Percentiles rank a stretch among this genome's conserved stretches.
These are phyloP conservation scores for Luffa acutangula DNA, from an alignment of 306 rosid species.

Conservation along the genomic window DNA sequence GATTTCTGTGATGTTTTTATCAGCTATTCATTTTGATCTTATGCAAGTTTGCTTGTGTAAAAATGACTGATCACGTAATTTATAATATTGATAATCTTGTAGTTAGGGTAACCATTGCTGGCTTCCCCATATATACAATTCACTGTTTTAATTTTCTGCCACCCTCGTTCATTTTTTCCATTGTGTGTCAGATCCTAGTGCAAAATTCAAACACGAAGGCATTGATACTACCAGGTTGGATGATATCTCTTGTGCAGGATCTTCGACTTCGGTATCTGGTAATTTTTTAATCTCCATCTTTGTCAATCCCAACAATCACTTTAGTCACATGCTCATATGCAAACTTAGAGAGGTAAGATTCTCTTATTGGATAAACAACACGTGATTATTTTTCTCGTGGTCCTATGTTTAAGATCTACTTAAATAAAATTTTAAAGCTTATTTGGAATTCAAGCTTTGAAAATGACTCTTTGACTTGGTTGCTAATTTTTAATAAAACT, in stretches of 20 bases:
- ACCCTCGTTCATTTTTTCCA: background rate
- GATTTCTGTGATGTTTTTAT: background rate
- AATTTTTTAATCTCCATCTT: constrained; percentile 13
- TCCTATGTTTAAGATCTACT: background rate
- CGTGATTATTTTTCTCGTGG: background rate
- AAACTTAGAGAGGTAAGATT: background rate
- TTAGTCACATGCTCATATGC: background rate
- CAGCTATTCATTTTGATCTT: background rate
- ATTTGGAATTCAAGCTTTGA: background rate
- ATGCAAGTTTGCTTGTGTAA: background rate
- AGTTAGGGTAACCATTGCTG: background rate
- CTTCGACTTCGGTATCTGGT: constrained; percentile 1
- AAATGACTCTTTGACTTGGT: background rate
- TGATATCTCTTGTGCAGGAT: background rate
- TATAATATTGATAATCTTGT: background rate
- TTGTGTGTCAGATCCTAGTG: background rate
- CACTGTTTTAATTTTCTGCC: background rate
- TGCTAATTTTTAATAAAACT: background rate
- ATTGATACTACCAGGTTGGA: background rate
- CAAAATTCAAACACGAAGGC: background rate
- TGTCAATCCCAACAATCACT: background rate
- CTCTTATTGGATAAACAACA: background rate
- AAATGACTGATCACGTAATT: background rate
- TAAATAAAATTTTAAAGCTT: background rate
- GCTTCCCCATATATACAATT: background rate